Conservation (phyloP, 352 stramenopile genomes). For the Globisporangium ultimum region DNA sequence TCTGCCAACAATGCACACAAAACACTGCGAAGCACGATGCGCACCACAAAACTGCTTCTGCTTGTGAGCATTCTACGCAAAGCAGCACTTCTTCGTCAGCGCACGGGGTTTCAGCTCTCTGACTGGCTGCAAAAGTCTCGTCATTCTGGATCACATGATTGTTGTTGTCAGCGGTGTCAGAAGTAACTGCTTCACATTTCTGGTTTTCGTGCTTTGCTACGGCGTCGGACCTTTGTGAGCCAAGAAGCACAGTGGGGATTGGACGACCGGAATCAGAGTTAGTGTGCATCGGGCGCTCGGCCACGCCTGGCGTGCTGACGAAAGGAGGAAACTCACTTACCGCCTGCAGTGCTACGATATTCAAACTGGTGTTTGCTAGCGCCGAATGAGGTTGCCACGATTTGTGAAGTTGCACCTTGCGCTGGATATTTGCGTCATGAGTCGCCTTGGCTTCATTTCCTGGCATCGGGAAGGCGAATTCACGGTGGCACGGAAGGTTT, state of each 20-base stretch:
- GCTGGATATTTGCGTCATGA: slow-evolving; percentile 46
- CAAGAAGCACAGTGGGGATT: background rate
- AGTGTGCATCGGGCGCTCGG: slow-evolving; percentile 4
- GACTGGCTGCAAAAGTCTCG: background rate
- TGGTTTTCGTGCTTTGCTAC: slow-evolving; percentile 1
- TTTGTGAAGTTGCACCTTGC: slow-evolving; percentile 50
- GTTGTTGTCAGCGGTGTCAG: background rate
- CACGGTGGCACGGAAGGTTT: slow-evolving; percentile 17
- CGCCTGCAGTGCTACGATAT: slow-evolving; percentile 5
- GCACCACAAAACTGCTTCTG: slow-evolving; percentile 52
- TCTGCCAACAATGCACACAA: slow-evolving; percentile 50
- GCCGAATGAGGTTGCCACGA: slow-evolving; percentile 47
- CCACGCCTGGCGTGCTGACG: background rate
- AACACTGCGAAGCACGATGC: slow-evolving; percentile 58
- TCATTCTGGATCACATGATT: background rate
- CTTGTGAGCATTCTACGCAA: slow-evolving; percentile 32
- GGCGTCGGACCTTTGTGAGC: slow-evolving; percentile 3
- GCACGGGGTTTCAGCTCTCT: background rate
- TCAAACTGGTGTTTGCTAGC: slow-evolving; percentile 7
- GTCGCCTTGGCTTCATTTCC: slow-evolving; percentile 21
- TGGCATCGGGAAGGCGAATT: slow-evolving; percentile 25
- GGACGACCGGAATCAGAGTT: slow-evolving; percentile 8
- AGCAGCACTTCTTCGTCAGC: slow-evolving; percentile 32
- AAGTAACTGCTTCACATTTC: slow-evolving; percentile 3
- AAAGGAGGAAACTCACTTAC: slow-evolving; percentile 14